Base-by-base conservation (phyloP, 2,329 filamentous ascomycete genomes). In the Cercospora citrullina region DNA sequence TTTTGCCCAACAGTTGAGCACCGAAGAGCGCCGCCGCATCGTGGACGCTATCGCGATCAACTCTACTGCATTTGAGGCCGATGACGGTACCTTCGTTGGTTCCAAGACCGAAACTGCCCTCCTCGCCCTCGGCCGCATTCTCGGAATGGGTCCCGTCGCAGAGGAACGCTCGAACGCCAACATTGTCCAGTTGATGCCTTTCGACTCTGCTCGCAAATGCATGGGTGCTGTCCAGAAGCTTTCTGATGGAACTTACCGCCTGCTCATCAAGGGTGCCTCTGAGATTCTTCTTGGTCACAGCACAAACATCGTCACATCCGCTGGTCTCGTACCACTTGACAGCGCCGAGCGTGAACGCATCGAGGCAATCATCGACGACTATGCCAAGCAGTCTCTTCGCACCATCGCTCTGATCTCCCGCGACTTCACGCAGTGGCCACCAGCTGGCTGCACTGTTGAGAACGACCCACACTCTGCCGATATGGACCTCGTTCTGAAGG, bases 361-460 rank as follows among this genome's bases (percentile, higher is more conserved):
- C 69, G 86, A 87, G 71, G 81, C 84, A 21, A 83, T 92, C 61
- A 95, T 96, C 73, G 87, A 89, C 70, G 86, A 84, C 60, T 97
- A 96, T 77, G 93, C 93, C 7, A 87, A 87, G 31, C 86, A 90
- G 21, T 96, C 93, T 5, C 85, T 97, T 42, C 88, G 93, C 69
- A 96, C 93, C 1, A 96, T 97, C 73, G 92, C 89, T 48, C 86
- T 96, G 70, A 84, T 93, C 63, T 96, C 93, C 80, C 90, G 89
- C 66, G 93, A 96, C 74, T 96, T 95, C 72, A 65, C 74, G 4
- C 91, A 93, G 92, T 93, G 93, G 33, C 92, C 93, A 5, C 86
- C 83, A 68, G 85, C 85, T 60, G 87, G 85, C 10, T 87, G 82
- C 48, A 84, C 79, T 36, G 78, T 84, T 36, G 87, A 90, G 68